Base-by-base conservation (phyloP, 768 basidiomycete genomes). In the Suillus decipiens region DNA sequence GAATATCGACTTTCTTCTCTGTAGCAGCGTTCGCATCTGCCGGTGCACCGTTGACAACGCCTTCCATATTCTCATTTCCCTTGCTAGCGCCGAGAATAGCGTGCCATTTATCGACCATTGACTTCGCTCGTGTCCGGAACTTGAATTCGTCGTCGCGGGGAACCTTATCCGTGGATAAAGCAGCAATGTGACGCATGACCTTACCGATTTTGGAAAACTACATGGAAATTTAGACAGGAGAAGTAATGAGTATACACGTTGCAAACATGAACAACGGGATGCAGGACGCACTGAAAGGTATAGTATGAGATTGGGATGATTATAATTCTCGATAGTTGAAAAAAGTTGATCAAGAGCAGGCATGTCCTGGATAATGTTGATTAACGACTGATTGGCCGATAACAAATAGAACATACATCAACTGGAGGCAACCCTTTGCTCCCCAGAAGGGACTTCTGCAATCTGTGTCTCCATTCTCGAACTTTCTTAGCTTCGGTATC, bases 401-500 rank as follows among this genome's bases (percentile, higher is more conserved):
- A 58, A 4, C 39, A 66, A 54, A 42, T 14, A 48, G 36, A 28
- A 77, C 82, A 60, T 67, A 92, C 90, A 67, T 88, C 87, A 11
- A 84, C 83, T 68, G 86, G 88, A 5, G 92, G 89, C 9, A 80
- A 66, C 7, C 78, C 77, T 75, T 89, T 89, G 67, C 78, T 84
- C 67, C 87, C 86, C 59, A 96, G 72, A 79, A 95, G 90, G 0
- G 86, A 90, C 75, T 94, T 91, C 77, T 98, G 95, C 2, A 97
- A 83, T 75, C 87, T 90, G 75, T 96, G 94, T 67, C 96, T 82
- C 95, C 95, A 96, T 63, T 92, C 90, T 71, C 91, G 88, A 69
- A 96, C 93, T 74, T 89, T 88, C 61, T 79, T 70, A 28, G 87
- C 89, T 64, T 90, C 89, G 1, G 82, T 82, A 73, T 90, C 87